These are phyloP conservation scores for Meyerozyma guilliermondii DNA, from an alignment of 1,139 yeast species.

Conservation along the genomic window DNA sequence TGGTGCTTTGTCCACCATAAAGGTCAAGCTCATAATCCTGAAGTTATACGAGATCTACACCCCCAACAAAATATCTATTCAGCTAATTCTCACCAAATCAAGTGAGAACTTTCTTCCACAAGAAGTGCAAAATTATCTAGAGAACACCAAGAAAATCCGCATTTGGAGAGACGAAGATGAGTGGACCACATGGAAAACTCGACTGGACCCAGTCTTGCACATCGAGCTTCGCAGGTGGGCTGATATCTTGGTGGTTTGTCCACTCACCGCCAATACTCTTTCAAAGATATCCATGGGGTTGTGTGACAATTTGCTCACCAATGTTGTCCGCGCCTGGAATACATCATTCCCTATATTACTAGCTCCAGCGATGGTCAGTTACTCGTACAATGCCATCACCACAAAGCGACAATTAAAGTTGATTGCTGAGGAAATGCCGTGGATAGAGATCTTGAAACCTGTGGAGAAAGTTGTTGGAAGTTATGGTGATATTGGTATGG, in stretches of 20 bases:
- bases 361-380: slow-evolving; percentile 94
- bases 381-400: slow-evolving; percentile 81
- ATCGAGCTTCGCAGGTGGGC: slow-evolving; percentile 96
- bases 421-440: slow-evolving; percentile 82
- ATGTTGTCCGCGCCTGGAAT: slow-evolving; percentile 90
- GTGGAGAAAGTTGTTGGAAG: slow-evolving; percentile 90
- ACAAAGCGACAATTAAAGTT: slow-evolving; percentile 76
- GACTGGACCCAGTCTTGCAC: slow-evolving; percentile 90
- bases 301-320: slow-evolving; percentile 83
- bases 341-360: slow-evolving; percentile 78
- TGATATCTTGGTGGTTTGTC: slow-evolving; percentile 82
- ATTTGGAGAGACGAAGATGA: slow-evolving; percentile 91
- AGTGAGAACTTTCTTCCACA: slow-evolving; percentile 78
- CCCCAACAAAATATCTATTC: slow-evolving; percentile 68
- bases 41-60: slow-evolving; percentile 80
- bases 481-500: slow-evolving; percentile 94
- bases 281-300: slow-evolving; percentile 88
- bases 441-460: slow-evolving; percentile 86
- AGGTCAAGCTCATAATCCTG: slow-evolving; percentile 67
- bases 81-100: slow-evolving; percentile 73
- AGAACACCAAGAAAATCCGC: slow-evolving; percentile 42
- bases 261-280: slow-evolving; percentile 83
- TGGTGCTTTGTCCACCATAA: slow-evolving; percentile 78
- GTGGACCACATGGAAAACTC: slow-evolving; percentile 80
- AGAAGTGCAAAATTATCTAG: slow-evolving; percentile 38